phyloP scores from a whole-genome alignment of 441 rosid species.

The Euphorbia corollata region DNA sequence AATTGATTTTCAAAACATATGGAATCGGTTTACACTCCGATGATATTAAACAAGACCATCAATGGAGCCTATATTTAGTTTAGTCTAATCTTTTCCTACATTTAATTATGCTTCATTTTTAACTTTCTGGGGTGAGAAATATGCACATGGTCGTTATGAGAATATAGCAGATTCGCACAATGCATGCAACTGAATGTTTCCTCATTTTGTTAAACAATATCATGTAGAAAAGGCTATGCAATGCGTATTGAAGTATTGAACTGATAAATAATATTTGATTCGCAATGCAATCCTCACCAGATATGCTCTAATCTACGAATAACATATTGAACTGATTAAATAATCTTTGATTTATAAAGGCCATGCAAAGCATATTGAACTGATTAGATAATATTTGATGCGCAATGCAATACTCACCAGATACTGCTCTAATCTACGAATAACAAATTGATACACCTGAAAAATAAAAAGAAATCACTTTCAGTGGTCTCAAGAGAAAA shows the following conservation, averaged over 20 bases:
- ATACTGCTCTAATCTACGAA: constrained; percentile 87
- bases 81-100: background rate
- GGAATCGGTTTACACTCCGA: background rate
- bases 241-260: too few species aligned
- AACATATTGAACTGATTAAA: constrained; percentile 66
- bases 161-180: background rate
- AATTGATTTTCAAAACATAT: constrained; percentile 2
- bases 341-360: background rate
- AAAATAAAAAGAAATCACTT: constrained; percentile 13
- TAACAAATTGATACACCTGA: constrained; percentile 75
- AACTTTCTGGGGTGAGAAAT: background rate
- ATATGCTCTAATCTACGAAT: constrained; percentile 88
- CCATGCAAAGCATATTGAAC: background rate
- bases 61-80: background rate
- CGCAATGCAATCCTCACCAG: constrained; percentile 47
- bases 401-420: constrained; percentile 47
- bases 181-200: background rate
- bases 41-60: background rate
- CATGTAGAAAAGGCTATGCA: background rate
- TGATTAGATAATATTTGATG: constrained; percentile 4
- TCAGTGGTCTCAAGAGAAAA: constrained; percentile 9
- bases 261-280: too few species aligned
- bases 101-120: background rate
- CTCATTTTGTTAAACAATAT: background rate
- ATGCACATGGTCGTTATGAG: background rate